phyloP scores from a whole-genome alignment of 1,284 basidiomycete species.

The Rhodotorula sp. region DNA sequence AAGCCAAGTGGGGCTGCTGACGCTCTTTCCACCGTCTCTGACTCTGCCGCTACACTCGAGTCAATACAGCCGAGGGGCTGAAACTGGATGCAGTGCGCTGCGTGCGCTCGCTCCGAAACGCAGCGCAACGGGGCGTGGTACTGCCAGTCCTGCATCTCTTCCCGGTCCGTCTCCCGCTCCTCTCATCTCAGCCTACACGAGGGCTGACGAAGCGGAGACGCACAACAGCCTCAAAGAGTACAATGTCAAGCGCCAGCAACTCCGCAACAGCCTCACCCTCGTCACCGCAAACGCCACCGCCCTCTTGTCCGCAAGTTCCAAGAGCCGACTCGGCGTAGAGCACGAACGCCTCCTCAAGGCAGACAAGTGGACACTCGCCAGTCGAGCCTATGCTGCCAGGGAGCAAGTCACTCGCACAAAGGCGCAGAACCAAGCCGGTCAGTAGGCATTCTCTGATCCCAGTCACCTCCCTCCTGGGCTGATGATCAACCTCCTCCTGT shows the following conservation, averaged over 20 bases:
- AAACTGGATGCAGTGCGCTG: conserved; percentile 13
- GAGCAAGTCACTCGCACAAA: conserved; percentile 11
- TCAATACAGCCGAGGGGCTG: neutral
- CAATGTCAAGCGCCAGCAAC: conserved; percentile 17
- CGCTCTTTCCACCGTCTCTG: neutral
- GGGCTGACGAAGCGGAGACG: neutral
- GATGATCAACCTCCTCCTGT: too few relatives aligned
- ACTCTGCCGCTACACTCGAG: neutral
- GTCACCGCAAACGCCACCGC: conserved; percentile 15
- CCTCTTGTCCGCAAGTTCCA: conserved; percentile 11
- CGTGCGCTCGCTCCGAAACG: conserved; percentile 4
- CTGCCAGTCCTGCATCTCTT: conserved; percentile 16
- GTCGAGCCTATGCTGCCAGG: conserved; percentile 13
- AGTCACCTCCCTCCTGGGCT: neutral
- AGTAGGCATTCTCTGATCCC: neutral
- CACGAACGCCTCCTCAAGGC: conserved; percentile 33
- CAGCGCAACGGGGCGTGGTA: conserved; percentile 4
- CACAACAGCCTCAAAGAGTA: conserved; percentile 29
- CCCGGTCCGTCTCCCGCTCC: conserved; percentile 11
- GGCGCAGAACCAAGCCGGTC: conserved; percentile 3
- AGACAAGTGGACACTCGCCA: conserved; percentile 27
- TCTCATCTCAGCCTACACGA: neutral
- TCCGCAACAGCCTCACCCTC: conserved; percentile 21
- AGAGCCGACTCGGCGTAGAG: conserved; percentile 15
- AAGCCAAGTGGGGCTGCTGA: neutral